phyloP scores from a whole-genome alignment of 768 basidiomycete genomes.

The Termitomyces sp. region DNA sequence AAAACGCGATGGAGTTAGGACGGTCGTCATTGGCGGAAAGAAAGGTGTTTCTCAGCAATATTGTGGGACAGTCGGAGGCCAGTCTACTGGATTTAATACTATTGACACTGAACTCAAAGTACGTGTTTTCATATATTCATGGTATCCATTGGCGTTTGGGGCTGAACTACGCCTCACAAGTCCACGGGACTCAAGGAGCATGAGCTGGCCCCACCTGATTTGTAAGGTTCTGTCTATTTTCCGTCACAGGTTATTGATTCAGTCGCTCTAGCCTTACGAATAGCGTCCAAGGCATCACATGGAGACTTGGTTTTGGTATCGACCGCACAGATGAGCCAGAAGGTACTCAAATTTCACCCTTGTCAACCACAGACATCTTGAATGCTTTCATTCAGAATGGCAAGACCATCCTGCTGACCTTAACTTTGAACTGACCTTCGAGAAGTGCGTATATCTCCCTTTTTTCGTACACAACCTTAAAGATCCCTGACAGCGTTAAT shows the following conservation, averaged over 20 bases:
- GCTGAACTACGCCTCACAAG: constrained; percentile 18
- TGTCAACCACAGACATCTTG: neutral
- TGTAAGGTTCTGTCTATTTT: constrained; percentile 29
- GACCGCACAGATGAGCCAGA: constrained; percentile 47
- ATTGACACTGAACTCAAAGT: constrained; percentile 59
- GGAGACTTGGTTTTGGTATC: constrained; percentile 56
- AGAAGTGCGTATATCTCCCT: constrained; percentile 34
- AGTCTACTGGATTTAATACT: constrained; percentile 51
- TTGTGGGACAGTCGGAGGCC: constrained; percentile 59
- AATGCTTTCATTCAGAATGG: constrained; percentile 38
- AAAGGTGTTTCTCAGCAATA: constrained; percentile 45
- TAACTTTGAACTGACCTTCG: constrained; percentile 42
- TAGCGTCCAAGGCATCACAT: constrained; percentile 55
- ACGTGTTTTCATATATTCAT: neutral
- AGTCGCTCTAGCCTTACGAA: constrained; percentile 35
- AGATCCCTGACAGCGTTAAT: constrained; percentile 36
- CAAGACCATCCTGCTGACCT: constrained; percentile 50
- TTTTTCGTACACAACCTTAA: neutral
- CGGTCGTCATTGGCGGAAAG: constrained; percentile 51
- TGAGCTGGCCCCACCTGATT: constrained; percentile 51
- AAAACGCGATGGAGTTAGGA: constrained; percentile 50
- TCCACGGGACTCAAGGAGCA: constrained; percentile 49
- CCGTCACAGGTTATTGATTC: constrained; percentile 2
- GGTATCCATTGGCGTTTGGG: neutral
- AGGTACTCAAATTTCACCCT: constrained; percentile 28